phyloP scores from a whole-genome alignment of 2,329 filamentous ascomycete genomes.

The Graphilbum fragrans region DNA sequence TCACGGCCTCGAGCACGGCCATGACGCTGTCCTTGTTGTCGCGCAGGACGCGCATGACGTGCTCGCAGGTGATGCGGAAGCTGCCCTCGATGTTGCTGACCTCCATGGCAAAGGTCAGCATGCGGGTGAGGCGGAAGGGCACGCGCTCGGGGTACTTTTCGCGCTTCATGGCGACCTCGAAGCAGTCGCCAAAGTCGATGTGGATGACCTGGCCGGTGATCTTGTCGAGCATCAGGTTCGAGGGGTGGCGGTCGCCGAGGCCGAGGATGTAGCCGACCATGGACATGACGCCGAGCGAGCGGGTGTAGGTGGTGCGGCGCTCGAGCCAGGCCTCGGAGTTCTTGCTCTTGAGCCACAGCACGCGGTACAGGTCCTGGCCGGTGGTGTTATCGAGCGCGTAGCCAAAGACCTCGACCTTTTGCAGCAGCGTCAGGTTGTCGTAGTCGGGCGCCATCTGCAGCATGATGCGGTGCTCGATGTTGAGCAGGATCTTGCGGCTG shows the following conservation, averaged over 20 bases:
- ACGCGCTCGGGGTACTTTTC: slow-evolving; percentile 98
- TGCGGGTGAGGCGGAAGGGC: slow-evolving; percentile 92
- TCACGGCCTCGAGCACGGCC: slow-evolving; percentile 93
- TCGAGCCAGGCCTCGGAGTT: slow-evolving; percentile 97
- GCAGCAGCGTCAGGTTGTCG: slow-evolving; percentile 96
- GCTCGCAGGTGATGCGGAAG: slow-evolving; percentile 95
- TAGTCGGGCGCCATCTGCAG: slow-evolving; percentile 99
- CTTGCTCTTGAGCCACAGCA: slow-evolving; percentile 98
- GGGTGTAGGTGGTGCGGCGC: slow-evolving; percentile 94
- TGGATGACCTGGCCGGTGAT: slow-evolving; percentile 95
- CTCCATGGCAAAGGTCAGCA: slow-evolving; percentile 99
- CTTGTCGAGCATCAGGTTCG: slow-evolving; percentile 93
- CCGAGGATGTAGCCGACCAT: slow-evolving; percentile 99
- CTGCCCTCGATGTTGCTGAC: slow-evolving; percentile 99
- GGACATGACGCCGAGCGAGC: slow-evolving; percentile 97
- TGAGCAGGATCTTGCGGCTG: slow-evolving; percentile 90
- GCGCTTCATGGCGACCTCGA: slow-evolving; percentile 98
- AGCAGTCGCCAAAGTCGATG: slow-evolving; percentile 98
- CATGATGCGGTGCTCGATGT: slow-evolving; percentile 99
- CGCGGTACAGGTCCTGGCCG: slow-evolving; percentile 93
- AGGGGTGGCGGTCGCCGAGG: slow-evolving; percentile 90
- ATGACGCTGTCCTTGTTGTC: slow-evolving; percentile 98
- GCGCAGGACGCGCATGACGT: slow-evolving; percentile 91
- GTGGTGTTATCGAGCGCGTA: slow-evolving; percentile 99
- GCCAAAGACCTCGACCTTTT: slow-evolving; percentile 98